Evolutionary conservation across 306 rosid genomes (phyloP), one percentile per base, ranked within the genome.

Genomic region (Sphenostylis stenocarpa): DNA sequence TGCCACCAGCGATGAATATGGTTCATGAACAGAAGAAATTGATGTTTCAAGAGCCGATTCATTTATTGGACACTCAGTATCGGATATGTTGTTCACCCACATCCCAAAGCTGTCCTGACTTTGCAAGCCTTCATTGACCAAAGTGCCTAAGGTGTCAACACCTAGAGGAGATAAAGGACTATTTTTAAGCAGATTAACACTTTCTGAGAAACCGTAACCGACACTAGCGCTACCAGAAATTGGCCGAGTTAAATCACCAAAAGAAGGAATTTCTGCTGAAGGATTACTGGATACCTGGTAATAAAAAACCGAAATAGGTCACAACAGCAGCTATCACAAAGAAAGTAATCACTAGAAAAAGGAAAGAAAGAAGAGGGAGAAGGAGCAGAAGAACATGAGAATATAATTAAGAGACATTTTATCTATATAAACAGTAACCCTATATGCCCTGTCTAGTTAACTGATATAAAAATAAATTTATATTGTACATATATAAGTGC

Each of bases 21-120:
- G 74, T 69, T 76, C 89, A 45, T 75, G 85, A 73, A 45, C 60
- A 67, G 89, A 38, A 89, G 85, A 19, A 85, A 80, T 66, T n/a
- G 92, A 63, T 34, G 92, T 60, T 72, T 73, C 87, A 67, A 80
- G 84, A 79, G 83, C 80, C 24, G 88, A 67, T 43, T 74, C 88
- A n/a, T 81, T 86, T 43, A 52, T 80, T 51, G 92, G 75, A 63
- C 76, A 83, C 0, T 86, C 75, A 53, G 91, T 43, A 47, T 85
- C 90, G 6, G 79, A 67, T 66, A 89, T 56, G 70, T 82, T 72
- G 62, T 86, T 85, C 51, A 91, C 79, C 96, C 97, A 96, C 78
- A 41, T 90, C 76, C 98, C 97, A 79, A 96, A 91, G 85, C 96
- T 96, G 79, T 91, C 92, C 88, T 91, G 96, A 75, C 89, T 86